A percentile compares a stretch with the other conserved stretches of the same genome.
Evolutionary conservation across 306 rosid species (phyloP).

Genomic region (Ormosia emarginata): DNA sequence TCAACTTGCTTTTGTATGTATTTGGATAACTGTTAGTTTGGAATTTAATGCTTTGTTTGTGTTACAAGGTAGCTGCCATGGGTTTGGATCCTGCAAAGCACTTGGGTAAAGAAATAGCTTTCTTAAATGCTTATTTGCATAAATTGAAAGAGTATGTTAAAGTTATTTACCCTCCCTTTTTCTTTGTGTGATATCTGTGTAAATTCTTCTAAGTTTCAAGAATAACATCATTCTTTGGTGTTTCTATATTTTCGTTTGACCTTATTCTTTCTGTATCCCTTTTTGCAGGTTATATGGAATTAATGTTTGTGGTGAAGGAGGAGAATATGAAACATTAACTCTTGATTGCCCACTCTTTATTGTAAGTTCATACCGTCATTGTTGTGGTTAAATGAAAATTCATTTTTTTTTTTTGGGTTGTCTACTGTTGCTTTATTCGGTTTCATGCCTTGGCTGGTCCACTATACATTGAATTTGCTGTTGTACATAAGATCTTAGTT

Average conservation of each 20-base stretch:
- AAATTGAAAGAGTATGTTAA: constrained; percentile 76
- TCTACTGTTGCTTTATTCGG: constrained; percentile 4
- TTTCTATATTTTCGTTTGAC: neutral
- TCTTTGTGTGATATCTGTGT: neutral
- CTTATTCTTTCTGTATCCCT: neutral
- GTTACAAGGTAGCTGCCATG: constrained; percentile 88
- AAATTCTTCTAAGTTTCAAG: constrained; percentile 10
- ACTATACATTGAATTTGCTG: neutral
- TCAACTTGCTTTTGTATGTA: constrained; percentile 17
- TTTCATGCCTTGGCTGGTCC: neutral
- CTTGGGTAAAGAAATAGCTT: constrained; percentile 83
- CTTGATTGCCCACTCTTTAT: constrained; percentile 91
- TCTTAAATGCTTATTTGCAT: constrained; percentile 69
- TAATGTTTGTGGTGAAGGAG: constrained; percentile 97
- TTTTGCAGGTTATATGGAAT: constrained; percentile 74
- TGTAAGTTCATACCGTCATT: constrained; percentile 46
- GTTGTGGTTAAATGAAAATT: neutral
- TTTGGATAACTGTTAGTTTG: constrained; percentile 17
- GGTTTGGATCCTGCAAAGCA: constrained; percentile 92
- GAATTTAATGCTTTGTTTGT: constrained; percentile 27
- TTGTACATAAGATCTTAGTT: constrained; percentile 1
- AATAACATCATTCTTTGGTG: neutral
- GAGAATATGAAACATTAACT: constrained; percentile 93
- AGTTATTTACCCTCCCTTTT: constrained; percentile 8
- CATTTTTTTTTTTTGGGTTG: neutral